Conservation (phyloP, 148 eudicot species). For the Gaultheria prostrata region DNA sequence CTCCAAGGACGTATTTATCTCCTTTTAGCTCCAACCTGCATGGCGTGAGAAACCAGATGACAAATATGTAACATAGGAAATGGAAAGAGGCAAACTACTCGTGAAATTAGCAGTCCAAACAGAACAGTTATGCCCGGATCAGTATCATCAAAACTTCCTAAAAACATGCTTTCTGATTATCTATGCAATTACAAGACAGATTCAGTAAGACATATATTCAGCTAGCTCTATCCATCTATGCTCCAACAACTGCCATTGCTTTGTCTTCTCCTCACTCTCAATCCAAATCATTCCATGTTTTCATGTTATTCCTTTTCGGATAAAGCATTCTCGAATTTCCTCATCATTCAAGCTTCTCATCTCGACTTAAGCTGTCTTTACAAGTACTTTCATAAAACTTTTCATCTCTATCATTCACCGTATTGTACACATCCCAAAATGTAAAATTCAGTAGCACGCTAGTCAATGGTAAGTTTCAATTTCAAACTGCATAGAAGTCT, state of each 20-base stretch:
- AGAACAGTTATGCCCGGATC: not conserved
- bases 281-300: not conserved
- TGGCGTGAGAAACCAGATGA: conserved; percentile 8
- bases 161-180: not conserved
- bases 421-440: not conserved
- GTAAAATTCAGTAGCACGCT: not conserved
- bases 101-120: not conserved
- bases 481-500: not conserved
- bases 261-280: not conserved
- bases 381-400: not conserved
- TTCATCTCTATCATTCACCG: not conserved
- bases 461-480: not conserved
- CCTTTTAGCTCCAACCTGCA: conserved; percentile 84
- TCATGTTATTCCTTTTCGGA: not conserved
- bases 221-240: not conserved
- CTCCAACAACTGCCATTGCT: not conserved
- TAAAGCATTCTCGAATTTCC: not conserved
- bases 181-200: not conserved
- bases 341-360: not conserved
- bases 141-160: not conserved
- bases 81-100: not conserved
- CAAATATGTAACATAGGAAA: not conserved
- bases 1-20: conserved; percentile 65
- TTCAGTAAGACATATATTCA: not conserved
- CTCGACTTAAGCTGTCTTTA: not conserved